Percentiles rank a stretch among this genome's conserved stretches.
These are phyloP conservation scores for Phlegmacium glaucopus DNA, from an alignment of 768 basidiomycete species.

Conservation along the genomic window DNA sequence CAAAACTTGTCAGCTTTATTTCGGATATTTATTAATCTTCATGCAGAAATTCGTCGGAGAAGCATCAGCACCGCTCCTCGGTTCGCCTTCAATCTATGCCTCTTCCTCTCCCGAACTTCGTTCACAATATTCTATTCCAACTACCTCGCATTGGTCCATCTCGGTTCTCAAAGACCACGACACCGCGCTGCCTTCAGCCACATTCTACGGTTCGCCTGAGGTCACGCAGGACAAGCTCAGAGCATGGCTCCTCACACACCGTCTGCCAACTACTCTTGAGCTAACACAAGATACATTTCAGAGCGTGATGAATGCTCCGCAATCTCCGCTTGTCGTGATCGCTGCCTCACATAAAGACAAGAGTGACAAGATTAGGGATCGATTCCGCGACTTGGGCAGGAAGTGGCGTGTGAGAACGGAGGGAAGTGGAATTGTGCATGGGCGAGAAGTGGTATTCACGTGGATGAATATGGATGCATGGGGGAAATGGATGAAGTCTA, in stretches of 20 bases:
- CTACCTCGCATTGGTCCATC: constrained; percentile 52
- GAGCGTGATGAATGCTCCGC: constrained; percentile 78
- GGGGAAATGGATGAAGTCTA: constrained; percentile 87
- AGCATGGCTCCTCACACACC: constrained; percentile 63
- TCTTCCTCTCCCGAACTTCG: constrained; percentile 36
- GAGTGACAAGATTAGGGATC: constrained; percentile 40
- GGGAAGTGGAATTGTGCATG: constrained; percentile 37
- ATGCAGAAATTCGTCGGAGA: constrained; percentile 33
- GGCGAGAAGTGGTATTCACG: constrained; percentile 70
- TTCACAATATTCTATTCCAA: constrained; percentile 33
- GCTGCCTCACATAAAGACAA: constrained; percentile 37
- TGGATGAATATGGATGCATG: constrained; percentile 89
- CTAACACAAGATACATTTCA: constrained; percentile 80
- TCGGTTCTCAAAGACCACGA: constrained; percentile 67
- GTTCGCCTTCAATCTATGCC: constrained; percentile 42
- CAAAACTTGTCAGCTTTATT: not conserved
- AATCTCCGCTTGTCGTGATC: constrained; percentile 76
- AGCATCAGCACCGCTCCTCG: constrained; percentile 41
- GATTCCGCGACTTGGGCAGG: constrained; percentile 48
- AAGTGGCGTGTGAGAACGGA: constrained; percentile 54
- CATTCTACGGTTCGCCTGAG: constrained; percentile 32
- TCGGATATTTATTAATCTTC: not conserved
- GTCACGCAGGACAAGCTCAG: constrained; percentile 27
- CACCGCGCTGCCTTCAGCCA: constrained; percentile 38
- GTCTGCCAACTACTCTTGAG: constrained; percentile 71